phyloP scores from a whole-genome alignment of 2,329 filamentous ascomycete genomes.

The Leptographium procerum region DNA sequence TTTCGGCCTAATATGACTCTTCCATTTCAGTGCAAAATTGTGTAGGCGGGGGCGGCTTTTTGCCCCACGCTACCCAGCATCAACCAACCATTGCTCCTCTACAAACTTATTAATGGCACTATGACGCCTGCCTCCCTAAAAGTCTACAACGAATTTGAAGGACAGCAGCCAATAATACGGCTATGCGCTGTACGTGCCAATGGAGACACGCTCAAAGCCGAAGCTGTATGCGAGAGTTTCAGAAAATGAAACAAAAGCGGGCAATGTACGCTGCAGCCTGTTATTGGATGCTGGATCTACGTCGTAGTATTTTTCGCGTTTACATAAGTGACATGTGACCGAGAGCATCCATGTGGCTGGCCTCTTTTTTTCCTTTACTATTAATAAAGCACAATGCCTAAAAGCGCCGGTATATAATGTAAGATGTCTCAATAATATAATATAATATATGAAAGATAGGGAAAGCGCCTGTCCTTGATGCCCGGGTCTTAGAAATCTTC shows the following conservation, averaged over 20 bases:
- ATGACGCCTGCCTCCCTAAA: background rate
- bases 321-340: too few relatives aligned
- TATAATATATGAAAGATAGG: too few relatives aligned
- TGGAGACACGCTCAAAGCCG: background rate
- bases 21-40: background rate
- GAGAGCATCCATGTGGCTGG: too few relatives aligned
- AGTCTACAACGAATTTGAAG: background rate
- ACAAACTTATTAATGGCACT: background rate
- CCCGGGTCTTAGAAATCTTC: too few relatives aligned
- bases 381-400: too few relatives aligned
- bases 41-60: background rate
- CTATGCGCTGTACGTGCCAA: background rate
- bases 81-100: background rate
- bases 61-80: background rate
- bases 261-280: background rate
- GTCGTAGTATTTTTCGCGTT: too few relatives aligned
- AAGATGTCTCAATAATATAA: too few relatives aligned
- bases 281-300: background rate
- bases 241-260: background rate
- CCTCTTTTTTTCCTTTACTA: too few relatives aligned
- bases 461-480: too few relatives aligned
- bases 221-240: background rate
- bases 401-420: too few relatives aligned
- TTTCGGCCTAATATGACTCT: constrained; percentile 2
- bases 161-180: background rate